phyloP scores from a whole-genome alignment of 2,329 filamentous ascomycete species.

The Fusarium sulawesiense region DNA sequence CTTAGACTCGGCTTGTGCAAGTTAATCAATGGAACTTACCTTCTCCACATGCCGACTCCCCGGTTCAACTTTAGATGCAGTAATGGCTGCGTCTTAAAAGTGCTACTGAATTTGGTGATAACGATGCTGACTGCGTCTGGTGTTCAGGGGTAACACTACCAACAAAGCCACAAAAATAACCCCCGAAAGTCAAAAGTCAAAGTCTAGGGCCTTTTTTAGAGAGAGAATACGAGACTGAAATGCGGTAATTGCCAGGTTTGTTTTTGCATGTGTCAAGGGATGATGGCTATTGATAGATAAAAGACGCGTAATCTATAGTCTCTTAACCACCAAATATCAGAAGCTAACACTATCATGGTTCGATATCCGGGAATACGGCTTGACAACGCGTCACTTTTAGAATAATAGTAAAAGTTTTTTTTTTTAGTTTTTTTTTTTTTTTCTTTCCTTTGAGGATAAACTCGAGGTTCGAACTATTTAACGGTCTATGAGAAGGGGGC shows the following conservation, averaged over 20 bases:
- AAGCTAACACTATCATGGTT: conserved; percentile 16
- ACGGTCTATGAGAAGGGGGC: neutral
- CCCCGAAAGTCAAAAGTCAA: conserved; percentile 11
- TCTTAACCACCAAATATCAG: conserved; percentile 3
- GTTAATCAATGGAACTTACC: neutral
- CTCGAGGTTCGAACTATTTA: neutral
- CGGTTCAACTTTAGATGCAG: neutral
- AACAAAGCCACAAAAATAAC: neutral
- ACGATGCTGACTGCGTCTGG: neutral
- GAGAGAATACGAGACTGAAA: neutral
- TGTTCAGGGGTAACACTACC: conserved; percentile 31
- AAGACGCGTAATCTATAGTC: conserved; percentile 26
- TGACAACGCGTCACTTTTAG: conserved; percentile 16
- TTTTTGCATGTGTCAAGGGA: conserved; percentile 21
- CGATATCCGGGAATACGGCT: conserved; percentile 15
- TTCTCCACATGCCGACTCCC: conserved; percentile 38
- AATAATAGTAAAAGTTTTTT: neutral
- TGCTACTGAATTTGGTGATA: conserved; percentile 17
- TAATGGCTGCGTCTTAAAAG: conserved; percentile 17
- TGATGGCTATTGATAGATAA: conserved; percentile 10
- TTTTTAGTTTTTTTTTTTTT: too few relatives aligned
- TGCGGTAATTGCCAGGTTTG: neutral
- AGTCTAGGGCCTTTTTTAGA: neutral
- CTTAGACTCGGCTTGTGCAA: neutral
- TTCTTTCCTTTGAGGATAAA: neutral